Evolutionary conservation across 83 land plant species (phyloP).

Genomic region (Thuja plicata): DNA sequence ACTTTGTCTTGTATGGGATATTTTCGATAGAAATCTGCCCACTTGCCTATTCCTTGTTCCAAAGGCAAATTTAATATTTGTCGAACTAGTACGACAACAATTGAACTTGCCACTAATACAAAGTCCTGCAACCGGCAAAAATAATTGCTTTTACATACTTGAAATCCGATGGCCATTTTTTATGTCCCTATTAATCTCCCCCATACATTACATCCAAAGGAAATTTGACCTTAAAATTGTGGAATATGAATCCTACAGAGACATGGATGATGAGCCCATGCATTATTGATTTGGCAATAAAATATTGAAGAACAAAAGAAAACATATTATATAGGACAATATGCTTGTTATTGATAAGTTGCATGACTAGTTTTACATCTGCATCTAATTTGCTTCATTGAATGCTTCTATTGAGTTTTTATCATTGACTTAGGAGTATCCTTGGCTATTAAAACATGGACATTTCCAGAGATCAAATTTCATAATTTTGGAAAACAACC

Average conservation of each 20-base stretch:
- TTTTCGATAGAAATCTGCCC: too few species aligned
- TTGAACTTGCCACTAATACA: too few species aligned
- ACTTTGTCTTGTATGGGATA: too few species aligned
- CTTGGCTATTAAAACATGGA: not conserved
- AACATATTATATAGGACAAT: not conserved
- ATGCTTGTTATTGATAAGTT: not conserved
- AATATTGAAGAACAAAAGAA: not conserved
- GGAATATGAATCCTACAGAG: not conserved
- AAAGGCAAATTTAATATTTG: too few species aligned
- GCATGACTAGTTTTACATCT: not conserved
- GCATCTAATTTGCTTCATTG: not conserved
- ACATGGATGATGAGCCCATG: not conserved
- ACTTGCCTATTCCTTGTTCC: too few species aligned
- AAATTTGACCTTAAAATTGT: not conserved
- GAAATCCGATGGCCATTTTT: too few species aligned
- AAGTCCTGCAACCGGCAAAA: too few species aligned
- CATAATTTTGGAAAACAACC: not conserved
- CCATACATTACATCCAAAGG: not conserved
- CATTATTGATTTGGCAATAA: not conserved
- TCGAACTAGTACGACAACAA: too few species aligned
- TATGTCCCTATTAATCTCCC: not conserved
- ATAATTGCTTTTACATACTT: too few species aligned
- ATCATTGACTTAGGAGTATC: not conserved
- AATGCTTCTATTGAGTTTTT: not conserved
- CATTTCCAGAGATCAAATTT: not conserved